Evolutionary conservation across 2,329 filamentous ascomycete species (phyloP).

Genomic region (Cytospora leucostoma): DNA sequence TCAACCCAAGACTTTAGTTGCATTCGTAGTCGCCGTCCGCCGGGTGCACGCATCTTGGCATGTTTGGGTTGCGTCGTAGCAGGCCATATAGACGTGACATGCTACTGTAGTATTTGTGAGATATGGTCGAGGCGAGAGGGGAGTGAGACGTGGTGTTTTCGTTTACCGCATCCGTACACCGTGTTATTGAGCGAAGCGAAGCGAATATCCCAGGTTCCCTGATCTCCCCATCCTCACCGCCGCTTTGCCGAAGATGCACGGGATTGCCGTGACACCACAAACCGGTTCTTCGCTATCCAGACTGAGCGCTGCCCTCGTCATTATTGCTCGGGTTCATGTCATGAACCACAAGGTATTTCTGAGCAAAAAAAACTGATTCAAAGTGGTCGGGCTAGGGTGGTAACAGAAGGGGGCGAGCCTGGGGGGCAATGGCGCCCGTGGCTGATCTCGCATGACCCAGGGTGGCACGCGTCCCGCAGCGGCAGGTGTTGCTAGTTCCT

Average conservation of each 20-base stretch:
- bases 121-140: neutral
- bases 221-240: slow-evolving; percentile 22
- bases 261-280: slow-evolving; percentile 25
- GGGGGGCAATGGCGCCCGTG: slow-evolving; percentile 16
- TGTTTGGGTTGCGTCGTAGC: neutral
- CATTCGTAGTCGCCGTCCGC: neutral
- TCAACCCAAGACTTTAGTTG: neutral
- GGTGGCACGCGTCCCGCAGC: slow-evolving; percentile 17
- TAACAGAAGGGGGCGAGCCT: slow-evolving; percentile 12
- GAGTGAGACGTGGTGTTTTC: slow-evolving; percentile 9
- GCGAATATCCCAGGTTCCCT: slow-evolving; percentile 20
- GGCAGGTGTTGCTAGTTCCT: slow-evolving; percentile 10
- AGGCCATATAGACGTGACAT: neutral
- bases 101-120: neutral
- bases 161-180: slow-evolving; percentile 3
- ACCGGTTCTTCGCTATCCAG: slow-evolving; percentile 18
- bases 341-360: slow-evolving; percentile 4
- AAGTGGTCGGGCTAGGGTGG: slow-evolving; percentile 18
- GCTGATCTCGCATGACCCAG: slow-evolving; percentile 26
- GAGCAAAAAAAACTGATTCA: slow-evolving; percentile 14
- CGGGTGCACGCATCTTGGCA: slow-evolving; percentile 15
- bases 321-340: slow-evolving; percentile 14
- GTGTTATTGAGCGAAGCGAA: slow-evolving; percentile 13
- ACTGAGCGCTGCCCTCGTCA: slow-evolving; percentile 7
- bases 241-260: slow-evolving; percentile 24